phyloP scores from a whole-genome alignment of 352 stramenopile species.

The Phytopythium delawarense region DNA sequence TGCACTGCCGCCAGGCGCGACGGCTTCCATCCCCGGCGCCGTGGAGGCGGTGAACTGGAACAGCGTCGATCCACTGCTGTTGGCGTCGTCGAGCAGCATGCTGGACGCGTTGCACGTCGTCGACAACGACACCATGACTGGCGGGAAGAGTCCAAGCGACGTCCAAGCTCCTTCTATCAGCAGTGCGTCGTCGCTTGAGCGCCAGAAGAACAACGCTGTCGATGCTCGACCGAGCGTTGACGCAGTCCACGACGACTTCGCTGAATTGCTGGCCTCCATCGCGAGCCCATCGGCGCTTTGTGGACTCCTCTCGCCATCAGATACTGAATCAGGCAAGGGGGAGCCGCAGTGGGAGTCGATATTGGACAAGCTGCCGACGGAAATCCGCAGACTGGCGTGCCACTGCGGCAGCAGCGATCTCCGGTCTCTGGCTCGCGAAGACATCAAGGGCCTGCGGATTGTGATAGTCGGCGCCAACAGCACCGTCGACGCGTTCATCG shows the following conservation, averaged over 20 bases:
- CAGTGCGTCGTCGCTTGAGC: constrained; percentile 11
- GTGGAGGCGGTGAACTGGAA: constrained; percentile 5
- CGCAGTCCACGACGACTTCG: not conserved
- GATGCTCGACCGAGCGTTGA: not conserved
- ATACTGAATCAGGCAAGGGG: not conserved
- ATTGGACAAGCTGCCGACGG: constrained; percentile 17
- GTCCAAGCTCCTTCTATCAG: not conserved
- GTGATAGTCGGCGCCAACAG: constrained; percentile 39
- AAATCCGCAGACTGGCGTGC: constrained; percentile 20
- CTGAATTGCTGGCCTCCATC: not conserved
- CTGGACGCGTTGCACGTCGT: constrained; percentile 1
- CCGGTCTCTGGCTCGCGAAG: constrained; percentile 6
- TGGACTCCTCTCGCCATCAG: not conserved
- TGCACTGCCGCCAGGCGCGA: not conserved
- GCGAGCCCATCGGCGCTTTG: not conserved
- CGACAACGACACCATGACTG: not conserved
- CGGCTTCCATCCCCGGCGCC: not conserved
- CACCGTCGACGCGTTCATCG: constrained; percentile 39
- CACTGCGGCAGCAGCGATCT: constrained; percentile 18
- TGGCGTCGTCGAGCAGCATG: not conserved
- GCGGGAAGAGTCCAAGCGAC: no score
- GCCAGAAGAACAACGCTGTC: constrained; percentile 1
- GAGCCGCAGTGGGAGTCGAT: not conserved
- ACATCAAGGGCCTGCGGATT: constrained; percentile 34
- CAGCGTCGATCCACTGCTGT: constrained; percentile 4